Base-by-base conservation (phyloP, 1,139 yeast genomes). In the Kluyveromyces marxianus region DNA sequence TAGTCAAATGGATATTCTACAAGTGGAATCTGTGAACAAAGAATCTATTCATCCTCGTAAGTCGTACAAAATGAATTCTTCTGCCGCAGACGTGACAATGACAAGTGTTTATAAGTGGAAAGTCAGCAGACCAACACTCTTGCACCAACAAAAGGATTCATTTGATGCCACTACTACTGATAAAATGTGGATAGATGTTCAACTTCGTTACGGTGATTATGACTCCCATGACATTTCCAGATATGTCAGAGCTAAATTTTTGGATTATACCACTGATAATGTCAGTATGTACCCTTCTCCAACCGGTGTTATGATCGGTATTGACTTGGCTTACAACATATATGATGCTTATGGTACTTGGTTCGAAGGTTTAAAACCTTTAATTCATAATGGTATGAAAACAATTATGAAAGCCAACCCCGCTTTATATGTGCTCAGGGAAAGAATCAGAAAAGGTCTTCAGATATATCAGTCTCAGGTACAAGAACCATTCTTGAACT, bases 211-310 rank as follows among this genome's bases (percentile, higher is more conserved):
- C 61, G 98, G 99, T 56, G 99, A 94, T 63, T 94, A 87, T 63
- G 99, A 94, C 63, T 87, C 97, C 4, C 98, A 94, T 62, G 97
- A 94, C 64, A 89, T 92, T 46, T 85, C 96, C 0, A 77, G 97
- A 55, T 94, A 94, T 63, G 87, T 96, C 0, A 74, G 97, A 49
- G 94, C 97, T 10, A 92, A 92, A 61, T 92, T 81, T 62, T 69
- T 92, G 58, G 98, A 94, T 59, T 94, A 94, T 59, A 90, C 97
- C 2, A 78, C 88, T 1, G 98, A 92, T 60, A 85, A 81, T 50
- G 74, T 84, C 5, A 83, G 92, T 55, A 74, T 83, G 44, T 94
- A 94, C 60, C 98, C 98, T 3, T 83, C 96, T 0, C 90, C 96
- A 2, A 87, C 96, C 0, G 99, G 99, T 52, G 74, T 87, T 3